Evolutionary conservation across 345 rosid genomes (phyloP).

Genomic region (Eucalyptus polyanthemos): DNA sequence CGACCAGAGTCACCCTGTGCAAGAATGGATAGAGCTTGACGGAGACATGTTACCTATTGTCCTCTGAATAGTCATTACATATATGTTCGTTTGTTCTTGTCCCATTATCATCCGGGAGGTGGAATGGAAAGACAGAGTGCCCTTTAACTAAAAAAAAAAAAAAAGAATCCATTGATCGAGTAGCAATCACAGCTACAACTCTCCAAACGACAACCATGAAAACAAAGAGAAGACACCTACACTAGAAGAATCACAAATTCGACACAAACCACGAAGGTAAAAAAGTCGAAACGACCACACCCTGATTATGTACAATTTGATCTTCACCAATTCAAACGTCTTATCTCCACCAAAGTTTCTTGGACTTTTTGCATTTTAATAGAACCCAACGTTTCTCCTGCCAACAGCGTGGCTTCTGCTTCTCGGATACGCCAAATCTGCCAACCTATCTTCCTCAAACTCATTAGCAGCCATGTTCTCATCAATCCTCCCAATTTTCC

Average conservation of each 20-base stretch:
- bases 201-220: not conserved
- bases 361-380: not conserved
- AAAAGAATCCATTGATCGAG: not conserved
- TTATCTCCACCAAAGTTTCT: not conserved
- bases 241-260: not conserved
- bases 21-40: not conserved
- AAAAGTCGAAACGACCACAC: not conserved
- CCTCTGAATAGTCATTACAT: not conserved
- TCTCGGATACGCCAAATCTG: not conserved
- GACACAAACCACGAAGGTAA: not conserved
- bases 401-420: constrained; percentile 11
- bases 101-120: not conserved
- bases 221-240: not conserved
- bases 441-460: constrained; percentile 10
- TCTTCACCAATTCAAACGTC: not conserved
- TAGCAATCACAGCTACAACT: not conserved
- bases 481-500: constrained; percentile 39
- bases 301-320: not conserved
- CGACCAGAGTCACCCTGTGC: not conserved
- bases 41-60: not conserved
- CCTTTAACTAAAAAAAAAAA: not conserved
- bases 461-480: constrained; percentile 28
- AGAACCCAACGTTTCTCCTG: not conserved
- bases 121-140: not conserved
- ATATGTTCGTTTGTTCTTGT: not conserved